A percentile compares a stretch with the other conserved stretches of the same genome.
phyloP scores from a whole-genome alignment of 495 filamentous ascomycete genomes.

The Penicillium fimorum region DNA sequence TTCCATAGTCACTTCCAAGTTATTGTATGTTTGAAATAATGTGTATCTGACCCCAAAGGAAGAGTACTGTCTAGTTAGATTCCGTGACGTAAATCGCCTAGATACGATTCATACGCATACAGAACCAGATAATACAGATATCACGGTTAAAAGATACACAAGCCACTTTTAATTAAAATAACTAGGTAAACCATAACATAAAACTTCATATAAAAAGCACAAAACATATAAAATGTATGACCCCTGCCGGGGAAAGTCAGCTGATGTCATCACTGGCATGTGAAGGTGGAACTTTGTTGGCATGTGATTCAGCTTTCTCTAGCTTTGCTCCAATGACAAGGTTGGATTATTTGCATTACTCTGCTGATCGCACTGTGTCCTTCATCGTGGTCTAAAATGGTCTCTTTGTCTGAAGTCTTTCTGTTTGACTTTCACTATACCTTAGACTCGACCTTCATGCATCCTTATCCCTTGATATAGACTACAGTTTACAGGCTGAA shows the following conservation, averaged over 20 bases:
- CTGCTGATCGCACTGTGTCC: background rate
- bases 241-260: slow-evolving; percentile 3
- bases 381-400: slow-evolving; percentile 12
- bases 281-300: slow-evolving; percentile 33
- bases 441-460: background rate
- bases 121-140: too few relatives aligned
- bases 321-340: slow-evolving; percentile 1
- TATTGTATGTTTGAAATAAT: too few relatives aligned
- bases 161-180: too few relatives aligned
- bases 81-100: too few relatives aligned
- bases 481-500: background rate
- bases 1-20: too few relatives aligned
- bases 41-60: too few relatives aligned
- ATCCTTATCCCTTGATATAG: slow-evolving; percentile 2
- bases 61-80: too few relatives aligned
- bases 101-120: too few relatives aligned
- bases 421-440: background rate
- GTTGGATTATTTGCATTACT: background rate
- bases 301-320: slow-evolving; percentile 27
- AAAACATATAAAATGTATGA: background rate
- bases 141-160: too few relatives aligned
- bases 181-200: too few relatives aligned
- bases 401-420: background rate
- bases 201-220: background rate
- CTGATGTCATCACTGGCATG: slow-evolving; percentile 30